These are phyloP conservation scores for Pseudogymnoascus sp. DNA, from an alignment of 2,329 filamentous ascomycete species.

Conservation along the genomic window DNA sequence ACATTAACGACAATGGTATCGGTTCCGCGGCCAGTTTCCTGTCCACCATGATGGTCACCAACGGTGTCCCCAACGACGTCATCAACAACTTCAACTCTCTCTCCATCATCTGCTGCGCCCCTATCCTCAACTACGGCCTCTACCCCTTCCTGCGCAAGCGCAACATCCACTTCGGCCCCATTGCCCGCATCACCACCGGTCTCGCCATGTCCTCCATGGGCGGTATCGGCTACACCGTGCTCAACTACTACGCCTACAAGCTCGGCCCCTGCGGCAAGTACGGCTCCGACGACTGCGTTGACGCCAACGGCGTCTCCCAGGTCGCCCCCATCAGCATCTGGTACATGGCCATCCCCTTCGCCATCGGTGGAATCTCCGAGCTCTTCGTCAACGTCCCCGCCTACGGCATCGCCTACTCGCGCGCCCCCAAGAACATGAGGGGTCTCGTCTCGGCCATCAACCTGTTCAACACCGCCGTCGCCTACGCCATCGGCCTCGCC, in stretches of 20 bases:
- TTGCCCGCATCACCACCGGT: conserved; percentile 64
- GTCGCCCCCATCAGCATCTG: conserved; percentile 41
- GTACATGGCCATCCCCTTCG: conserved; percentile 47
- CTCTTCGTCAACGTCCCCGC: conserved; percentile 45
- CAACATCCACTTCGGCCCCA: conserved; percentile 60
- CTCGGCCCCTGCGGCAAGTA: conserved; percentile 46
- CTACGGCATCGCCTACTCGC: conserved; percentile 43
- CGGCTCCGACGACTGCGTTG: conserved; percentile 24
- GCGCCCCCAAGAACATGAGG: conserved; percentile 42
- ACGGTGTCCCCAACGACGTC: conserved; percentile 70
- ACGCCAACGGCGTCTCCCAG: conserved; percentile 16
- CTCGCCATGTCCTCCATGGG: conserved; percentile 56
- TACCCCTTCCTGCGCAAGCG: conserved; percentile 59
- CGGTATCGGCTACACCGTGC: conserved; percentile 46
- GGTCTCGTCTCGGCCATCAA: conserved; percentile 42
- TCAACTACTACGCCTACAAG: conserved; percentile 56
- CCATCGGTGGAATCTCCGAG: conserved; percentile 40
- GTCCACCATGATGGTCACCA: conserved; percentile 53
- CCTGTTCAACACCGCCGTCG: conserved; percentile 38
- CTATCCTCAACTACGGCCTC: conserved; percentile 56
- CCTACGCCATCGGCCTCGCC: conserved; percentile 38
- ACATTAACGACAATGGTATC: conserved; percentile 32
- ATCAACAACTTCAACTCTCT: conserved; percentile 70
- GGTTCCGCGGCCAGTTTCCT: conserved; percentile 41
- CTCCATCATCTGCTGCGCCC: conserved; percentile 65